phyloP scores from a whole-genome alignment of 177 flowering plant species.

The Telopea speciosissima region DNA sequence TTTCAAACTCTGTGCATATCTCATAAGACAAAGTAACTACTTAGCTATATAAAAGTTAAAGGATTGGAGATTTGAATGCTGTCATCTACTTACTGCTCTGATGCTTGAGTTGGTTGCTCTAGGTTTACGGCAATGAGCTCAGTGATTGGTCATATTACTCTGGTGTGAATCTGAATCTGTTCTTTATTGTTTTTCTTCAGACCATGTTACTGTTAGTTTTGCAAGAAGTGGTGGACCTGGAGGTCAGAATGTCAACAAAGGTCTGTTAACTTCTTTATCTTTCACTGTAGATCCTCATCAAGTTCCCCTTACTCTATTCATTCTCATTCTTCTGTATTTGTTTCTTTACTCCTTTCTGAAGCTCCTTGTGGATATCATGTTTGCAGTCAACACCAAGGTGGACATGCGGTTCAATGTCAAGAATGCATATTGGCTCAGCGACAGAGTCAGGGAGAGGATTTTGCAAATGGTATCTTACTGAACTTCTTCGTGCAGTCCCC shows the following conservation, averaged over 20 bases:
- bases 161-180: not conserved
- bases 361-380: slow-evolving; percentile 3
- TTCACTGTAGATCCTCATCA: not conserved
- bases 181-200: slow-evolving; percentile 29
- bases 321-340: not conserved
- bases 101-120: not conserved
- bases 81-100: not conserved
- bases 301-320: slow-evolving; percentile 1
- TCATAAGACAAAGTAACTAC: too few relatives aligned
- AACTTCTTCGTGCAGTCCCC: slow-evolving; percentile 1
- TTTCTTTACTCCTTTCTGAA: not conserved
- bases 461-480: slow-evolving; percentile 61
- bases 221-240: slow-evolving; percentile 99
- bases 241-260: slow-evolving; percentile 98
- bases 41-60: not conserved
- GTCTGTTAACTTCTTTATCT: slow-evolving; percentile 28
- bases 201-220: slow-evolving; percentile 81
- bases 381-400: slow-evolving; percentile 90
- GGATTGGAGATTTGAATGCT: not conserved
- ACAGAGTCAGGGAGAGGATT: slow-evolving; percentile 71
- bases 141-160: not conserved
- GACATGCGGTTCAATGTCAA: slow-evolving; percentile 98
- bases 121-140: not conserved
- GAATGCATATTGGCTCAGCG: slow-evolving; percentile 79
- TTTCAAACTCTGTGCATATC: not conserved